These are phyloP conservation scores for Carex kokanica DNA, from an alignment of 176 grass and related monocot genomes.

Conservation along the genomic window DNA sequence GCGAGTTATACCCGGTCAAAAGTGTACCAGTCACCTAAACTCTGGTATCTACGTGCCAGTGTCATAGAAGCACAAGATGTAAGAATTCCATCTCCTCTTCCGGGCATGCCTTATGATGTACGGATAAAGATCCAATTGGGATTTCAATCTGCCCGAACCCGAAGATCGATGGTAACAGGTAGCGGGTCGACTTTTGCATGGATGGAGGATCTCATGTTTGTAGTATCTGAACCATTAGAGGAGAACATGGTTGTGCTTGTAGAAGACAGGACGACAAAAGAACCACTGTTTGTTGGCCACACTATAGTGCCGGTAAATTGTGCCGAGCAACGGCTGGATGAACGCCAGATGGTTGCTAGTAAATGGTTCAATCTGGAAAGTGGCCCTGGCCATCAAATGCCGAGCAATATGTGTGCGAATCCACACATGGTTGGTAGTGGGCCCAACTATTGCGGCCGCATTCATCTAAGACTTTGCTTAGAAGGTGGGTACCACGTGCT, in stretches of 20 bases:
- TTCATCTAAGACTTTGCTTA: slow-evolving; percentile 72
- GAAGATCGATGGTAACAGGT: slow-evolving; percentile 60
- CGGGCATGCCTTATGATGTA: slow-evolving; percentile 55
- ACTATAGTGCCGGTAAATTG: slow-evolving; percentile 49
- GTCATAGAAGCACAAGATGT: slow-evolving; percentile 92
- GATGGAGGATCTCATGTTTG: slow-evolving; percentile 93
- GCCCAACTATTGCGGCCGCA: slow-evolving; percentile 58
- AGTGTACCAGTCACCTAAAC: slow-evolving; percentile 96
- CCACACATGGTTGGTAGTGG: not conserved
- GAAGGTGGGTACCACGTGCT: slow-evolving; percentile 95
- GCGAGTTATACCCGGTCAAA: slow-evolving; percentile 78
- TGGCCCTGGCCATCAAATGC: not conserved
- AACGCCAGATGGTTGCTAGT: slow-evolving; percentile 60
- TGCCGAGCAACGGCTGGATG: slow-evolving; percentile 75
- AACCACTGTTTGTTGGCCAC: slow-evolving; percentile 54
- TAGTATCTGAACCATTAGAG: slow-evolving; percentile 68
- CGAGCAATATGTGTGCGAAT: not conserved
- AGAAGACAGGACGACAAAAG: slow-evolving; percentile 80
- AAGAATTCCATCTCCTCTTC: slow-evolving; percentile 51
- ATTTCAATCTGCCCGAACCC: slow-evolving; percentile 74
- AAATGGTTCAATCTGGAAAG: slow-evolving; percentile 70
- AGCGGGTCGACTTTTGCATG: slow-evolving; percentile 72
- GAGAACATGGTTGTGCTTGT: slow-evolving; percentile 57
- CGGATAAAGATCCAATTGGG: slow-evolving; percentile 82
- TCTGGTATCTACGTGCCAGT: slow-evolving; percentile 79